Base-by-base conservation (phyloP, 805 yeast species). In the Priceomyces fermenticarens region DNA sequence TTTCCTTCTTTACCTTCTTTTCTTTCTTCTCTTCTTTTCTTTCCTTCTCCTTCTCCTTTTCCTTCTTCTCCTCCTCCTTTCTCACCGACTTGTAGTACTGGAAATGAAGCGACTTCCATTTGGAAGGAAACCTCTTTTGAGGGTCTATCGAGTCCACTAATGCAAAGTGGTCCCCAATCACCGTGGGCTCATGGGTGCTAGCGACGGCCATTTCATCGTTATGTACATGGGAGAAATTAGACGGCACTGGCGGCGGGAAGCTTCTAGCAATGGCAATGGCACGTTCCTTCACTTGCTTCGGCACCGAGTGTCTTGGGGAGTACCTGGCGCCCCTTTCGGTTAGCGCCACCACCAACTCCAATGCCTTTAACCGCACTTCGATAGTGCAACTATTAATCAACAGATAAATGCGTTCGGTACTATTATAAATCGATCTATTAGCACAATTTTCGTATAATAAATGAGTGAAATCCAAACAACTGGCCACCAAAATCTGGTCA, bases 361-460 rank as follows among this genome's bases (percentile, higher is more conserved):
- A 62, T 0, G 88, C 81, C 2, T 75, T 67, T 14, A 81, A 61
- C 40, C 82, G 72, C 7, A 89, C 76, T 15, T 72, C 71, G 25
- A 84, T 61, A 7, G 84, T 77, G 11, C 82, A 80, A 11, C 83
- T 72, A 41, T 75, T 75, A 35, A 88, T 55, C 46, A 89, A 62
- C 32, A 69, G 66, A 43, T 72, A 78, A 41, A 89, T 70, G 29
- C 81, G 68, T 37, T 82, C 83, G 13, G 77, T 63, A 14, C 88
- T 81, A n/a, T 81, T 67, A 57, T 86, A 89, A 16, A 86, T 70
- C 38, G 76, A 74, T 45, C 87, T 72, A 51, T 83, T 81, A 23
- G 80, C 70, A 40, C 93, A 83, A 51, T 85, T 79, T 31, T 83
- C 85, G 34, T 90, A 63, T 26, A 90, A 62, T 38, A 78, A 60